Conservation (phyloP, 306 rosid species). For the Rosa chinensis region DNA sequence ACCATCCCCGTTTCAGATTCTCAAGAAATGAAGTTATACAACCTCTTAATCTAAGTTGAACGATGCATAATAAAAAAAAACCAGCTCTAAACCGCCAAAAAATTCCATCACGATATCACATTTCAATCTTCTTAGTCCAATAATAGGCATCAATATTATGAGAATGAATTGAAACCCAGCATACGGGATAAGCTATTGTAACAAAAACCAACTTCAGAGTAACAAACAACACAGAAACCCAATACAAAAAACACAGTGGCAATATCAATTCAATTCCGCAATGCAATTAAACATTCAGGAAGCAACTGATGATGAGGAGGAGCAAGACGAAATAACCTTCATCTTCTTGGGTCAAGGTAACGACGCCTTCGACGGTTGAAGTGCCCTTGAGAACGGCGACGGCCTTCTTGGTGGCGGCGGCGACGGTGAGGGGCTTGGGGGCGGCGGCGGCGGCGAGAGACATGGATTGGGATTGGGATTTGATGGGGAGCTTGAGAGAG, state of each 20-base stretch:
- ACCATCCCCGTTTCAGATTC: not conserved
- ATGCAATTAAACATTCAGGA: not conserved
- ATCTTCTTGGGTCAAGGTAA: constrained; percentile 56
- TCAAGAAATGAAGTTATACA: not conserved
- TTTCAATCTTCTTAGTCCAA: not conserved
- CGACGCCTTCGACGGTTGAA: constrained; percentile 61
- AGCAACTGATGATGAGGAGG: no score
- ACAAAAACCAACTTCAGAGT: not conserved
- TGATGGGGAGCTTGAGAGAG: constrained; percentile 48
- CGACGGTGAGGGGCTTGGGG: constrained; percentile 48
- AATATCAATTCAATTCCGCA: not conserved
- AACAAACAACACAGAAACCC: not conserved
- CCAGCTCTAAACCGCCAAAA: not conserved
- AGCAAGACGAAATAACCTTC: constrained; percentile 31
- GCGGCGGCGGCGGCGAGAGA: constrained; percentile 39
- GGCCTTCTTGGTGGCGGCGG: constrained; percentile 66
- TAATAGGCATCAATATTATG: not conserved
- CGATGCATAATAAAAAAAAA: not conserved
- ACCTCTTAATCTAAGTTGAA: not conserved
- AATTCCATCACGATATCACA: not conserved
- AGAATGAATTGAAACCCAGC: not conserved
- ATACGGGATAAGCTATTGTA: not conserved
- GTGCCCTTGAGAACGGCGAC: constrained; percentile 73
- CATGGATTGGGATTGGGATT: constrained; percentile 24
- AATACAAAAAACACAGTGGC: not conserved